These are phyloP conservation scores for Xerocomellus amylosporus DNA, from an alignment of 768 basidiomycete species.

Conservation along the genomic window DNA sequence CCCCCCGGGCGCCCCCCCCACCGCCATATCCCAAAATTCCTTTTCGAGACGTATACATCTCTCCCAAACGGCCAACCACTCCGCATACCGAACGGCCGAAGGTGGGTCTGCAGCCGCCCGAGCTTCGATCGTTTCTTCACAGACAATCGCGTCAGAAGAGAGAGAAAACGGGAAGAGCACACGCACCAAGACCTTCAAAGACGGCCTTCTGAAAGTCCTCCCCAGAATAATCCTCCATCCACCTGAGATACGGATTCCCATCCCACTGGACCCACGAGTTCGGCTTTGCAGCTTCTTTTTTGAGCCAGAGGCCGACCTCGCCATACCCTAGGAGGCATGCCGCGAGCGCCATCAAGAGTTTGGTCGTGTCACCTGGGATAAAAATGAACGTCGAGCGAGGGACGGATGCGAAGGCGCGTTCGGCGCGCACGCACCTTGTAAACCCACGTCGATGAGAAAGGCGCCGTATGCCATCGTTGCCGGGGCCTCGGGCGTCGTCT, in stretches of 20 bases:
- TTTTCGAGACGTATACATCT: constrained; percentile 76
- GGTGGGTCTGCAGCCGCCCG: constrained; percentile 62
- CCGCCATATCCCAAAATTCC: constrained; percentile 82
- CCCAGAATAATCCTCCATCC: constrained; percentile 82
- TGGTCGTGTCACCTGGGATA: constrained; percentile 59
- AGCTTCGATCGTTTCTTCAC: constrained; percentile 74
- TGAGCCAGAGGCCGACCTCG: constrained; percentile 84
- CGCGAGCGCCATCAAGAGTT: constrained; percentile 75
- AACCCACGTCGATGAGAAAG: constrained; percentile 76
- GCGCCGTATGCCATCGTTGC: constrained; percentile 85
- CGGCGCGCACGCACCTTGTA: constrained; percentile 36
- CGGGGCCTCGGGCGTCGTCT: constrained; percentile 58
- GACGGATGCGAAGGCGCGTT: background rate
- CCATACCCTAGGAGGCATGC: constrained; percentile 91
- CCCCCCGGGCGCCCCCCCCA: too few relatives aligned
- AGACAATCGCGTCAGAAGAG: background rate
- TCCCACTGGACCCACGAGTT: constrained; percentile 54
- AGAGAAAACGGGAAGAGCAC: background rate
- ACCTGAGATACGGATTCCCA: constrained; percentile 70
- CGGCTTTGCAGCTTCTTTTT: constrained; percentile 47
- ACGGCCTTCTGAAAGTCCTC: constrained; percentile 71
- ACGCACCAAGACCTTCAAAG: constrained; percentile 66
- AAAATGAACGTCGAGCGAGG: background rate
- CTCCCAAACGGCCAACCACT: constrained; percentile 73
- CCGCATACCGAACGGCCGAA: constrained; percentile 52